Percentiles rank a stretch among this genome's conserved stretches.
These are phyloP conservation scores for Penicillium sp. DNA, from an alignment of 2,329 filamentous ascomycete species.

Conservation along the genomic window DNA sequence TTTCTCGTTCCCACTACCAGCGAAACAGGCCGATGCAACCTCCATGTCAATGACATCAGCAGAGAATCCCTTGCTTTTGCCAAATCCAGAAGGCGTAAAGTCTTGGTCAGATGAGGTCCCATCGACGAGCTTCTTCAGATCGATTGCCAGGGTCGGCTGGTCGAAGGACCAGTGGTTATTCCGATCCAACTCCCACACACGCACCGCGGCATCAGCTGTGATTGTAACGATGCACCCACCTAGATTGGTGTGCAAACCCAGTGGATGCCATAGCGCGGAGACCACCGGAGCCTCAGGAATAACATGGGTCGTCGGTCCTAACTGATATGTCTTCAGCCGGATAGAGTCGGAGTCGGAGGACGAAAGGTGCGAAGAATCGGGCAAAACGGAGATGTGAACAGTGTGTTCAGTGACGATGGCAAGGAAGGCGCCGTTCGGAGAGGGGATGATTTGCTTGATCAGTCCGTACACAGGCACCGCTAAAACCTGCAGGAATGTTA, in stretches of 20 bases:
- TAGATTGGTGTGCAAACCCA: constrained; percentile 58
- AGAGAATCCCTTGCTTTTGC: constrained; percentile 72
- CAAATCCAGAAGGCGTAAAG: constrained; percentile 64
- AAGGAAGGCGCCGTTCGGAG: constrained; percentile 70
- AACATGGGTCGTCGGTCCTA: constrained; percentile 88
- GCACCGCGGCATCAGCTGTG: constrained; percentile 76
- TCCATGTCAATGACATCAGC: constrained; percentile 89
- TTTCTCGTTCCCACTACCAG: constrained; percentile 53
- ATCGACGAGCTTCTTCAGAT: constrained; percentile 80
- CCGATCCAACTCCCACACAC: constrained; percentile 82
- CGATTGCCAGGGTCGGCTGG: constrained; percentile 69
- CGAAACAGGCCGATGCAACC: constrained; percentile 82
- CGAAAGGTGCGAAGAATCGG: constrained; percentile 67
- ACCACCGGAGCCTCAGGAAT: constrained; percentile 72
- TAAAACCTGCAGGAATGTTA: constrained; percentile 50
- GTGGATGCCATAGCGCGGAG: constrained; percentile 82
- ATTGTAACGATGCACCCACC: constrained; percentile 78
- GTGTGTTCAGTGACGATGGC: constrained; percentile 82
- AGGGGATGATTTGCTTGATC: constrained; percentile 77
- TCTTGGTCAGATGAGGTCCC: constrained; percentile 74
- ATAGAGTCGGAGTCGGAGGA: constrained; percentile 59
- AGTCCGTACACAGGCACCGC: constrained; percentile 69
- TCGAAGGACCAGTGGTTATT: constrained; percentile 81
- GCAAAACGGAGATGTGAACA: constrained; percentile 76
- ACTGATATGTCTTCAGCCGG: constrained; percentile 74